Evolutionary conservation across 495 filamentous ascomycete genomes (phyloP).

Genomic region (Hypoxylon lenormandii): DNA sequence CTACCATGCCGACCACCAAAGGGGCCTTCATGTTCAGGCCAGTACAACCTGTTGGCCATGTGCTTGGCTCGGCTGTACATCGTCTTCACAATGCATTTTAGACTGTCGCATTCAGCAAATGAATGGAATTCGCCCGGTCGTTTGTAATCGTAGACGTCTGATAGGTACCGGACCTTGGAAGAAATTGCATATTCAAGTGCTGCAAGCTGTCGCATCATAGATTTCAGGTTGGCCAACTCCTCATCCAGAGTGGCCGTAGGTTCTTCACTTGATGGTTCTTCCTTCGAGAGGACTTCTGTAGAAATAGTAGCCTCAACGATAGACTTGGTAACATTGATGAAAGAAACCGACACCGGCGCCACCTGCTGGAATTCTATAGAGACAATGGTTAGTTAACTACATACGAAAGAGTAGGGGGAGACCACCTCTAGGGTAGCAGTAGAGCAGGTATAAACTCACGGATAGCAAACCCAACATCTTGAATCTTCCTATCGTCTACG

Average conservation of each 20-base stretch:
- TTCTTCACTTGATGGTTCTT: slow-evolving; percentile 21
- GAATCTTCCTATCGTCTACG: slow-evolving; percentile 51
- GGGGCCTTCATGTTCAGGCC: slow-evolving; percentile 19
- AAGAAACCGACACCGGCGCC: slow-evolving; percentile 56
- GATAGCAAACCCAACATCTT: slow-evolving; percentile 58
- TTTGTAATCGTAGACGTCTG: slow-evolving; percentile 40
- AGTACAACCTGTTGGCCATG: slow-evolving; percentile 43
- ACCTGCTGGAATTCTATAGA: slow-evolving; percentile 62
- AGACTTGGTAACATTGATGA: slow-evolving; percentile 49
- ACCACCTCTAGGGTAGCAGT: no score
- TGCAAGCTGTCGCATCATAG: slow-evolving; percentile 48
- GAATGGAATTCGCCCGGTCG: slow-evolving; percentile 32
- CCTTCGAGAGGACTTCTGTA: slow-evolving; percentile 9
- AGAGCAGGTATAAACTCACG: no score
- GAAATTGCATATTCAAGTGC: slow-evolving; percentile 51
- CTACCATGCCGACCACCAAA: slow-evolving; percentile 23
- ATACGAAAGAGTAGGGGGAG: no score
- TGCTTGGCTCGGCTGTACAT: slow-evolving; percentile 44
- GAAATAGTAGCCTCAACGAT: slow-evolving; percentile 14
- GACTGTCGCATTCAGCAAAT: slow-evolving; percentile 41
- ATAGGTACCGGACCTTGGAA: slow-evolving; percentile 46
- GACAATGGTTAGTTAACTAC: no score
- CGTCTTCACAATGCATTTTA: slow-evolving; percentile 48
- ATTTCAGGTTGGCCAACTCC: slow-evolving; percentile 53
- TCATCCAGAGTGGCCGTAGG: slow-evolving; percentile 38